Base-by-base conservation (phyloP, 1,139 yeast species). In the Debaryomycetaceae sp. region DNA sequence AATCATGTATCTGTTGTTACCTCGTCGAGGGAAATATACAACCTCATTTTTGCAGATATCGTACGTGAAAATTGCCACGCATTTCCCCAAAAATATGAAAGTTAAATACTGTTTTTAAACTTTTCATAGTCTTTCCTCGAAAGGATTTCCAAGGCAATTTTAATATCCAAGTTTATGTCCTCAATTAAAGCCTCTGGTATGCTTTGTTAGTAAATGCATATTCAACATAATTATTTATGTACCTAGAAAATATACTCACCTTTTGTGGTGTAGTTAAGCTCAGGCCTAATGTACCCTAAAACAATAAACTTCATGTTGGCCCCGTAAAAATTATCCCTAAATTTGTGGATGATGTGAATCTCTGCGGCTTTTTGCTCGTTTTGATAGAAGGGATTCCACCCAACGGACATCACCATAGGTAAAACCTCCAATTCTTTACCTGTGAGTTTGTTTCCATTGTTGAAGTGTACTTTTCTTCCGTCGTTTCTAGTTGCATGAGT, bases 401-500 rank as follows among this genome's bases (percentile, higher is more conserved):
- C 99, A 19, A 94, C 77, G 15, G 96, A 87, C 87, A 91, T 84
- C 16, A 91, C 98, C 84, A 89, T 88, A 0, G 97, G 97, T 22
- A 81, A 69, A 1, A 72, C 73, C 11, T 62, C 63, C 36, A 76
- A 78, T 9, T 70, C 74, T 1, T 54, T 55, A 0, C 50, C 56
- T 2, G 51, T 43, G 32, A 88, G 60, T 15, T 61, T 53, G 7
- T 64, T 52, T 1, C 97, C 97, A 55, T 79, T 79, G 48, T 82
- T 83, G 57, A 82, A 76, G 43, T 67, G 61, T 31, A 86, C 66
- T 28, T 56, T 52, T 8, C 65, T 56, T 5, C 76, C 78, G 31
- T 75, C 76, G 34, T 63, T 75, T 45, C 77, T 56, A 40, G 68
- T 52, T 28, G 40, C 42, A 8, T 41, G 52, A 36, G 8, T 48